phyloP scores from a whole-genome alignment of 2,329 filamentous ascomycete species.

The Colletotrichum truncatum region DNA sequence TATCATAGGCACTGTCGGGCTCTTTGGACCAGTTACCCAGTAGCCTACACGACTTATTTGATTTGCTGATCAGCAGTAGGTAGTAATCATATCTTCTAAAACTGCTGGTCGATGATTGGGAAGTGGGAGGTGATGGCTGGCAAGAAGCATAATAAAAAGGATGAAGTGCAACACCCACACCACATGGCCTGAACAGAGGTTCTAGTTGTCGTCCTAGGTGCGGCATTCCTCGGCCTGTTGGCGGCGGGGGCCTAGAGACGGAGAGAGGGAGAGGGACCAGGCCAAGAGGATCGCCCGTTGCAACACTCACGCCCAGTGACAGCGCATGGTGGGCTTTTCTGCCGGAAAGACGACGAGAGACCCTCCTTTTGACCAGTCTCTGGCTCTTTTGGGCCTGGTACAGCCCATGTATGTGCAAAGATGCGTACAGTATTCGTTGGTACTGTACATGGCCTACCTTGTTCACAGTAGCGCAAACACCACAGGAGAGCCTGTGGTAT shows the following conservation, averaged over 20 bases:
- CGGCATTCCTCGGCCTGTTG: slow-evolving; percentile 16
- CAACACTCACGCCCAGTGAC: slow-evolving; percentile 18
- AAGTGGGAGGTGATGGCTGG: no score
- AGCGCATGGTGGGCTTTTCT: slow-evolving; percentile 11
- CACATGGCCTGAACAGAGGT: not conserved
- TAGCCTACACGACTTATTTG: no score
- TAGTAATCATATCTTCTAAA: no score
- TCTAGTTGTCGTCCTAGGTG: not conserved
- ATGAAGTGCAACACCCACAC: not conserved
- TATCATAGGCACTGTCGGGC: not conserved
- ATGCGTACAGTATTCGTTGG: slow-evolving; percentile 7
- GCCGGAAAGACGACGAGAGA: slow-evolving; percentile 1
- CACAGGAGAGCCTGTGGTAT: slow-evolving; percentile 9
- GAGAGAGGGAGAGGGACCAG: slow-evolving; percentile 4
- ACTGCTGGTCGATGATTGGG: no score
- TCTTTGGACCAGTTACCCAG: no score
- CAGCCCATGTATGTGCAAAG: slow-evolving; percentile 13
- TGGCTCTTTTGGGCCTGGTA: slow-evolving; percentile 17
- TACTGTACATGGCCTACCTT: slow-evolving; percentile 19
- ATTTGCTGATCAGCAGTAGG: no score
- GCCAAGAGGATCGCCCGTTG: slow-evolving; percentile 17
- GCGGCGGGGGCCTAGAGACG: not conserved
- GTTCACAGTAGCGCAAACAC: slow-evolving; percentile 27
- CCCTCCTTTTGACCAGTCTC: slow-evolving; percentile 8
- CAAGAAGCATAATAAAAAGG: not conserved